Base-by-base conservation (phyloP, 768 basidiomycete species). In the Calocybe indica region DNA sequence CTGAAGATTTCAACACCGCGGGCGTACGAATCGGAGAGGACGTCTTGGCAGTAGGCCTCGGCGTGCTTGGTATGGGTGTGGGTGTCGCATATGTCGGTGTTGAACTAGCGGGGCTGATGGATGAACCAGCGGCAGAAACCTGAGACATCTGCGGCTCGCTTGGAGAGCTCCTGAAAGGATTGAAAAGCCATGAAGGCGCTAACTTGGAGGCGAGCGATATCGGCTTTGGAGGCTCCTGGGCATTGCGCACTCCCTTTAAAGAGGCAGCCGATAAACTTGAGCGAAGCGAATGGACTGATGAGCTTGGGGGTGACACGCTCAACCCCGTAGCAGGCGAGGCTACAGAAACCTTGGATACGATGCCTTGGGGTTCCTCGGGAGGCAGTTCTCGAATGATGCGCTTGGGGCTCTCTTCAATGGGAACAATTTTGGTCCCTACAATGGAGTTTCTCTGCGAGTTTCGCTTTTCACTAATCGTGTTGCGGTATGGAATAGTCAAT, bases 121-220 rank as follows among this genome's bases (percentile, higher is more conserved):
- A 61, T 1, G 69, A 71, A 3, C 75, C 73, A 4, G 77, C 74
- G 2, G 73, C 80, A 29, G 77, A 78, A 5, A 79, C 68, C 10
- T 76, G 65, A 2, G 75, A 75, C 1, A 80, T 81, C 53, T 85
- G 80, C 1, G 84, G 74, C 59, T 87, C 83, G 52, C 75, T 79
- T 6, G 75, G 71, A 1, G 71, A 76, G 49, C 76, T 80, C 32
- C 85, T 71, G 62, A 91, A 90, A 5, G 83, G 77, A 56, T 82
- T 86, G 62, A 88, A 84, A 8, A 90, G 63, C 88, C 88, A 90
- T n/a, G 83, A 74, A 1, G 87, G 78, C 1, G 86, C 70, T 36
- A 88, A 71, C 56, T 81, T 86, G 2, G 85, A 80, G 8, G 74
- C 67, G 1, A 79, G 47, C 1, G 73, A 67, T 3, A 65, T 59